These are phyloP conservation scores for Geranium incanum DNA, from an alignment of 441 rosid species.

Conservation along the genomic window DNA sequence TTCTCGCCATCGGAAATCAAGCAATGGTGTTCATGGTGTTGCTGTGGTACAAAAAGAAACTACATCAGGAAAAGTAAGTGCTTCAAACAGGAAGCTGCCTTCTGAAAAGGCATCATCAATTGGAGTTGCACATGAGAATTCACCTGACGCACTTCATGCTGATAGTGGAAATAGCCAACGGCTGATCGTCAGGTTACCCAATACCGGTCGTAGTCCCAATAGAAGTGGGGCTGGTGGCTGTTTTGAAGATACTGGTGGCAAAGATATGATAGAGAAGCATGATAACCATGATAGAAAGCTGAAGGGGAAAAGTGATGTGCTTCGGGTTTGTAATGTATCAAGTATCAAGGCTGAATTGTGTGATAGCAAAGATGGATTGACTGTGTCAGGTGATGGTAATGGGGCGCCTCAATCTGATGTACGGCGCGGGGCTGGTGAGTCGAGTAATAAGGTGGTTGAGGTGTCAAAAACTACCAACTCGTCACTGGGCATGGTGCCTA, in stretches of 20 bases:
- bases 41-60: conserved; percentile 34
- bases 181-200: conserved; percentile 66
- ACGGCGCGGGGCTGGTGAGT: conserved; percentile 38
- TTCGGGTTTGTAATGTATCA: conserved; percentile 32
- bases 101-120: conserved; percentile 54
- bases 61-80: conserved; percentile 39
- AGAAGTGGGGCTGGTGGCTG: conserved; percentile 63
- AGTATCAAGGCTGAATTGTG: conserved; percentile 48
- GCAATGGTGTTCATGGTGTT: conserved; percentile 44
- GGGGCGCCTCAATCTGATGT: conserved; percentile 46
- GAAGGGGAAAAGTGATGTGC: conserved; percentile 47
- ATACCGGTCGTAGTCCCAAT: conserved; percentile 67
- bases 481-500: conserved; percentile 39
- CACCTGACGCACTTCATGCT: conserved; percentile 34
- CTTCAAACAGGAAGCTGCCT: conserved; percentile 38
- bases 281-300: conserved; percentile 43
- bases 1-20: conserved; percentile 45
- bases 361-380: conserved; percentile 46
- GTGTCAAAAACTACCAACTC: conserved; percentile 38
- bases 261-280: conserved; percentile 64
- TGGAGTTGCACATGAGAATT: conserved; percentile 46
- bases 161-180: conserved; percentile 56
- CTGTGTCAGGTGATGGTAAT: conserved; percentile 48
- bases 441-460: conserved; percentile 35
- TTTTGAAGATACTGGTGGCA: conserved; percentile 56